Percentiles rank a stretch among this genome's conserved stretches.
Conservation (phyloP, 192 early-diverging fungal genomes). For the Backusella australiensis region DNA sequence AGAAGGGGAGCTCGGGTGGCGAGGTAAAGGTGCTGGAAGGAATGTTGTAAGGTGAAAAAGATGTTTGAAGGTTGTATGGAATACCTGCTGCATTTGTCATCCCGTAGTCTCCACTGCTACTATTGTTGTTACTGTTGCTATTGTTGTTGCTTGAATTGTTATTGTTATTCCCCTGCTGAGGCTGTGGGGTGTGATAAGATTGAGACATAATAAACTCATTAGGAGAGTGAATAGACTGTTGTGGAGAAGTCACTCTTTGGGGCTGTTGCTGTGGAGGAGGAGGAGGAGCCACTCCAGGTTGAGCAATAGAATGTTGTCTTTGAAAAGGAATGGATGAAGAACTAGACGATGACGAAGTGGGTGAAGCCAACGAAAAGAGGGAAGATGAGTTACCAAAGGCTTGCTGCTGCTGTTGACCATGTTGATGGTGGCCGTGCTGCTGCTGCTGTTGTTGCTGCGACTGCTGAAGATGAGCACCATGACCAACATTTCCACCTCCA, state of each 20-base stretch:
- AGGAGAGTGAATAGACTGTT: constrained; percentile 11
- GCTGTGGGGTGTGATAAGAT: constrained; percentile 4
- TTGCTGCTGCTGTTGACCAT: neutral
- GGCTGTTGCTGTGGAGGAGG: neutral
- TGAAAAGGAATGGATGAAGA: constrained; percentile 10
- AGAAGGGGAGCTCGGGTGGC: constrained; percentile 3
- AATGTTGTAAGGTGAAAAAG: constrained; percentile 20
- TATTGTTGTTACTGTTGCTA: neutral
- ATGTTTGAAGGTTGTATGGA: neutral
- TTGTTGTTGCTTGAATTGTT: neutral
- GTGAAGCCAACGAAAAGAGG: constrained; percentile 10
- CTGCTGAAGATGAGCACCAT: neutral
- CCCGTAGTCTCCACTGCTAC: neutral
- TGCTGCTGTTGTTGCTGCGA: neutral
- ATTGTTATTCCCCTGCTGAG: neutral
- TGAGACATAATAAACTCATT: constrained; percentile 8
- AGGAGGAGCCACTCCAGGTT: neutral
- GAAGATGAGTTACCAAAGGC: constrained; percentile 8
- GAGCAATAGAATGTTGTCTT: neutral
- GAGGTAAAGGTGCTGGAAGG: constrained; percentile 6
- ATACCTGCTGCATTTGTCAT: constrained; percentile 8
- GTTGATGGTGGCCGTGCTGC: neutral
- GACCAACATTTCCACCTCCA: neutral
- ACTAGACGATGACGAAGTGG: constrained; percentile 15
- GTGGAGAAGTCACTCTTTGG: constrained; percentile 4